phyloP scores from a whole-genome alignment of 1,139 yeast species.

The Candida glucosophila region DNA sequence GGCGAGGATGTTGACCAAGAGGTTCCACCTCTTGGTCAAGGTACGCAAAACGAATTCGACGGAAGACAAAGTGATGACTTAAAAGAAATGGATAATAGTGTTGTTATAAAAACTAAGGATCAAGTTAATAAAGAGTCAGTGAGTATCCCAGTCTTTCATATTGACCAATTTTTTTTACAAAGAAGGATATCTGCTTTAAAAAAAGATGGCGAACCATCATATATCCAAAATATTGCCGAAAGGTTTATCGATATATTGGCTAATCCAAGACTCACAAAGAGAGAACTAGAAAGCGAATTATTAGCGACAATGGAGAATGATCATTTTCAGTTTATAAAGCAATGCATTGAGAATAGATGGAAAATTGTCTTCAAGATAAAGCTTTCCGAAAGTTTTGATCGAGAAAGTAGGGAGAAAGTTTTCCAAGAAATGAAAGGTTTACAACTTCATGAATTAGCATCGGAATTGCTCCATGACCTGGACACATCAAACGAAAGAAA shows the following conservation, averaged over 20 bases:
- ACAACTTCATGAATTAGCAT: conserved; percentile 13
- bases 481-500: background rate
- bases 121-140: conserved; percentile 8
- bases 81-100: conserved; percentile 6
- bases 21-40: conserved; percentile 4
- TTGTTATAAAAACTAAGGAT: conserved; percentile 5
- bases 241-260: conserved; percentile 11
- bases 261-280: conserved; percentile 17
- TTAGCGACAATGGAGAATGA: conserved; percentile 44
- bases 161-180: conserved; percentile 18
- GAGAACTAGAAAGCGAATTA: conserved; percentile 43
- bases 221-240: conserved; percentile 9
- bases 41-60: conserved; percentile 13
- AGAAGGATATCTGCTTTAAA: conserved; percentile 10
- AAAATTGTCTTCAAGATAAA: conserved; percentile 48
- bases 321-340: conserved; percentile 39
- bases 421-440: conserved; percentile 14
- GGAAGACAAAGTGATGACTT: conserved; percentile 9
- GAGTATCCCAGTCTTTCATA: conserved; percentile 10
- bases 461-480: conserved; percentile 1
- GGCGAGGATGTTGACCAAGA: conserved; percentile 15
- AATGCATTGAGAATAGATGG: conserved; percentile 44
- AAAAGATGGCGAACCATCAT: conserved; percentile 9
- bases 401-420: conserved; percentile 20
- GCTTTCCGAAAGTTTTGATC: conserved; percentile 28